These are phyloP conservation scores for Lecanoromycetidae sp. DNA, from an alignment of 2,329 filamentous ascomycete genomes.

Conservation along the genomic window DNA sequence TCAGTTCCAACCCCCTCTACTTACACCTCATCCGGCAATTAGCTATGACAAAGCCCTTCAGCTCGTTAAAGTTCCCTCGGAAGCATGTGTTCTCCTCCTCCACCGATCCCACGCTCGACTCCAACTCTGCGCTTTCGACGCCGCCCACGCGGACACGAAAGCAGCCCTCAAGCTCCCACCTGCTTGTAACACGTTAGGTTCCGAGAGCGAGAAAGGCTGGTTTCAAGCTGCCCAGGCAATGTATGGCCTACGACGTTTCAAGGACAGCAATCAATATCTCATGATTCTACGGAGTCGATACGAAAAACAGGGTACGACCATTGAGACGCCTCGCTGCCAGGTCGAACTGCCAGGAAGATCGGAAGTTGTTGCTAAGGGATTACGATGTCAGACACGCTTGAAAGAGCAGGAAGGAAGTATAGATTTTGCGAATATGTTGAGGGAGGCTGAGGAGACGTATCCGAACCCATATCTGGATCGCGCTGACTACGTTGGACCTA, in stretches of 20 bases:
- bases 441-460: conserved; percentile 24
- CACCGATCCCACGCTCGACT: not conserved
- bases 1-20: too few relatives aligned
- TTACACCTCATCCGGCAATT: too few relatives aligned
- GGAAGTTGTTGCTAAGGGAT: too few relatives aligned
- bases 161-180: not conserved
- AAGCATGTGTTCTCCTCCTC: too few relatives aligned
- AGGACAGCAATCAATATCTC: not conserved
- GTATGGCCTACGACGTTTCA: not conserved
- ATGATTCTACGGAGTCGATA: too few relatives aligned
- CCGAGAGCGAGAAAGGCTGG: conserved; percentile 18
- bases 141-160: not conserved
- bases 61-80: too few relatives aligned
- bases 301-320: too few relatives aligned
- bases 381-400: not conserved
- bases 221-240: conserved; percentile 13
- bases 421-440: conserved; percentile 28
- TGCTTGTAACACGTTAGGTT: not conserved
- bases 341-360: too few relatives aligned
- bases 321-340: too few relatives aligned
- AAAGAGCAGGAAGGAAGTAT: conserved; percentile 34
- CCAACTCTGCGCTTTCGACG: not conserved
- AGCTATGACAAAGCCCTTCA: not conserved
- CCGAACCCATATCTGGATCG: conserved; percentile 35
- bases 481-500: conserved; percentile 34